Conservation (phyloP, 306 rosid genomes). For the Gleditsia sinensis region DNA sequence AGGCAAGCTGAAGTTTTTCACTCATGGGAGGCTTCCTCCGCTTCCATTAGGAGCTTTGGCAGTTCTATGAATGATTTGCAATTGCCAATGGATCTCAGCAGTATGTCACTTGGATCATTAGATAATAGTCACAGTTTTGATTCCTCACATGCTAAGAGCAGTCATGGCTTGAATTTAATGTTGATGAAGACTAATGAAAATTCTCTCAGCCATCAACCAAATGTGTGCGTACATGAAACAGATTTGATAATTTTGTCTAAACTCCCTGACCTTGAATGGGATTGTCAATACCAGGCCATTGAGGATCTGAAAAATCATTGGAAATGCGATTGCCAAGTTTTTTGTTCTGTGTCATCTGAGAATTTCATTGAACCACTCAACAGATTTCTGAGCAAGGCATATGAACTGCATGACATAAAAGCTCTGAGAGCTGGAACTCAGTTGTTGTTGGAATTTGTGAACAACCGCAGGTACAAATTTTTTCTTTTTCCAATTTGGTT, state of each 20-base stretch:
- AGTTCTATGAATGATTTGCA: slow-evolving; percentile 81
- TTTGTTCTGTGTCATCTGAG: slow-evolving; percentile 42
- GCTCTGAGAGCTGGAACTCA: slow-evolving; percentile 68
- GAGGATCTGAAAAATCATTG: slow-evolving; percentile 51
- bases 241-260: slow-evolving; percentile 47
- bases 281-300: slow-evolving; percentile 59
- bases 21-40: slow-evolving; percentile 61
- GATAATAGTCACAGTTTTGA: slow-evolving; percentile 64
- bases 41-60: slow-evolving; percentile 80
- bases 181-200: slow-evolving; percentile 40
- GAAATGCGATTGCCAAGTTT: slow-evolving; percentile 42
- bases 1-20: slow-evolving; percentile 41
- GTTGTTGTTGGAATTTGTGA: slow-evolving; percentile 58
- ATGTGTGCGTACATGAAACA: slow-evolving; percentile 34
- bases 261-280: slow-evolving; percentile 66
- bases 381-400: slow-evolving; percentile 63
- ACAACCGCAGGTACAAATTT: slow-evolving; percentile 61
- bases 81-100: slow-evolving; percentile 69
- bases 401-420: slow-evolving; percentile 52
- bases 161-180: slow-evolving; percentile 40
- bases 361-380: slow-evolving; percentile 60
- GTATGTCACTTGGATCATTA: slow-evolving; percentile 68
- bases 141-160: slow-evolving; percentile 42
- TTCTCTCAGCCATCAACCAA: slow-evolving; percentile 42
- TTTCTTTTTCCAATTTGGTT: not conserved